These are phyloP conservation scores for Collybia sp. DNA, from an alignment of 768 basidiomycete species.

Conservation along the genomic window DNA sequence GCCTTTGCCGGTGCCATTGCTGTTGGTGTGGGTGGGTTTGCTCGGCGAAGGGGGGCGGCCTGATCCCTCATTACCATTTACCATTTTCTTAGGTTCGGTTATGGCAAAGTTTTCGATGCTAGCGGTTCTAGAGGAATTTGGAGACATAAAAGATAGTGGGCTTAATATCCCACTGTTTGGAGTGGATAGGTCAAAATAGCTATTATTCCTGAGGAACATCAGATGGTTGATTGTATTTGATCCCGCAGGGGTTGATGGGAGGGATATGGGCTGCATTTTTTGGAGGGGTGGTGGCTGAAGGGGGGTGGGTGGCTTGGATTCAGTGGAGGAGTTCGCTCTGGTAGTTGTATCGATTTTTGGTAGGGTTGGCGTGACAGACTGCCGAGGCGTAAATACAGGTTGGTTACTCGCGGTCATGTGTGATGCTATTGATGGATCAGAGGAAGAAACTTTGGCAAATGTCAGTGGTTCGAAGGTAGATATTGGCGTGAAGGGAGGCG, in stretches of 20 bases:
- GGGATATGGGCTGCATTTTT: slow-evolving; percentile 37
- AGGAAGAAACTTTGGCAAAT: background rate
- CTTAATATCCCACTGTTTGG: slow-evolving; percentile 33
- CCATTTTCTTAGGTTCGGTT: no score
- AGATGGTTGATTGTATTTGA: slow-evolving; percentile 25
- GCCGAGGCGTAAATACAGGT: background rate
- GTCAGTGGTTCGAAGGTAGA: slow-evolving; percentile 13
- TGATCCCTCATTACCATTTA: background rate
- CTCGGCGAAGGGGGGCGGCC: background rate
- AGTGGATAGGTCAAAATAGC: slow-evolving; percentile 11
- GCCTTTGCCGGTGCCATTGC: slow-evolving; percentile 16
- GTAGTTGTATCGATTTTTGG: slow-evolving; percentile 19
- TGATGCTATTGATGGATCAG: background rate
- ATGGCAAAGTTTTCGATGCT: slow-evolving; percentile 1
- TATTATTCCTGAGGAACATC: slow-evolving; percentile 26
- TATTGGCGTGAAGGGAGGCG: slow-evolving; percentile 8
- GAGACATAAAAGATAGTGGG: slow-evolving; percentile 34
- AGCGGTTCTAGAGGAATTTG: slow-evolving; percentile 18
- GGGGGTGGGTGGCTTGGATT: slow-evolving; percentile 15
- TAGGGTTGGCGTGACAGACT: slow-evolving; percentile 9
- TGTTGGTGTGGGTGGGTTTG: background rate
- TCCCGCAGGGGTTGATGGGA: slow-evolving; percentile 38
- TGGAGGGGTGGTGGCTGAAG: slow-evolving; percentile 31
- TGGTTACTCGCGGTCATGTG: background rate
- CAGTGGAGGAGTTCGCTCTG: slow-evolving; percentile 3